Percentiles rank a stretch among this genome's conserved stretches.
These are phyloP conservation scores for Diaporthe citriasiana DNA, from an alignment of 2,329 filamentous ascomycete genomes.

Conservation along the genomic window DNA sequence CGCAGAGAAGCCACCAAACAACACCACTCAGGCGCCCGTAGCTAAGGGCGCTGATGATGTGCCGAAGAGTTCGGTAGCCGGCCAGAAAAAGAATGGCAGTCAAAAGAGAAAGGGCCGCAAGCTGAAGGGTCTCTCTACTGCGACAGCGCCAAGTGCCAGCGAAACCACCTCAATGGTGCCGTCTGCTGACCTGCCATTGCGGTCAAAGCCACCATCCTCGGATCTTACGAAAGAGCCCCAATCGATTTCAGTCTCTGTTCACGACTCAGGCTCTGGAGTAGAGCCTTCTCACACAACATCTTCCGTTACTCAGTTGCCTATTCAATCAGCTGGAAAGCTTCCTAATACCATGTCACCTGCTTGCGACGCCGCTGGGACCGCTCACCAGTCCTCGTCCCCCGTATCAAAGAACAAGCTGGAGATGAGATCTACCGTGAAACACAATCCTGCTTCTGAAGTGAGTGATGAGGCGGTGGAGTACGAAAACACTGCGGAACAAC, in stretches of 20 bases:
- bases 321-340: background rate
- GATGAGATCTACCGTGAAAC: background rate
- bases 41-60: background rate
- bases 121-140: constrained; percentile 2
- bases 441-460: background rate
- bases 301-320: background rate
- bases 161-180: constrained; percentile 15
- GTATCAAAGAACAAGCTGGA: background rate
- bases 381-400: constrained; percentile 1
- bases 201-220: background rate
- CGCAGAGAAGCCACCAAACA: background rate
- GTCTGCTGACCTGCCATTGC: constrained; percentile 10
- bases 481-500: background rate
- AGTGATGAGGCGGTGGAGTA: background rate
- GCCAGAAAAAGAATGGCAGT: constrained; percentile 32
- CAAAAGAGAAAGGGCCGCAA: constrained; percentile 38
- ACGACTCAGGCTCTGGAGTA: background rate
- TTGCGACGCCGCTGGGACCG: background rate
- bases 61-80: background rate
- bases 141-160: background rate
- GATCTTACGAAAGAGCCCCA: no score
- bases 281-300: background rate
- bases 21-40: background rate
- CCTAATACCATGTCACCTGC: background rate
- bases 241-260: background rate